phyloP scores from a whole-genome alignment of 768 basidiomycete species.

The Rhodosporidiobolus sp. region DNA sequence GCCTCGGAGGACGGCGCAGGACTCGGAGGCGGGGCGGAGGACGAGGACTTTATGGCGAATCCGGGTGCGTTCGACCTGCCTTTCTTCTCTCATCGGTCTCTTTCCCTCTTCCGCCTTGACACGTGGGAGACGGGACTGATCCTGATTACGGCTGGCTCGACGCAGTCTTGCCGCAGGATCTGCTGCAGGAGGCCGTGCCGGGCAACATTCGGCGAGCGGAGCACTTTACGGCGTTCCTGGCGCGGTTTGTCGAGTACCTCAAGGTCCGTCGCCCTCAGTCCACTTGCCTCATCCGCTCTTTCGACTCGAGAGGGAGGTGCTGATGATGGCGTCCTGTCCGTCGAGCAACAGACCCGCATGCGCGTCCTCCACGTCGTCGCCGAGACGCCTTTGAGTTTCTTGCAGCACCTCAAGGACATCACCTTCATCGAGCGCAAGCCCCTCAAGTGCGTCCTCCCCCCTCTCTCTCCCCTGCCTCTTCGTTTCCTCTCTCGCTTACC shows the following conservation, averaged over 20 bases:
- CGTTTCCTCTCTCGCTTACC: neutral
- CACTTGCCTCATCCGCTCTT: too few relatives aligned
- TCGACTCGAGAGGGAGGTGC: neutral
- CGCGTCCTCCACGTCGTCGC: constrained; percentile 98
- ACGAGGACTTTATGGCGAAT: constrained; percentile 83
- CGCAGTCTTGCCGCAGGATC: constrained; percentile 84
- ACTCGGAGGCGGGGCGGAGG: constrained; percentile 55
- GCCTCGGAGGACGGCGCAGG: constrained; percentile 54
- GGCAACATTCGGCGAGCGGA: constrained; percentile 98
- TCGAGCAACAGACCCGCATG: constrained; percentile 76
- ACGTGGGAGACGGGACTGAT: neutral
- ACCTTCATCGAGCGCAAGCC: constrained; percentile 96
- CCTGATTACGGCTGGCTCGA: constrained; percentile 9
- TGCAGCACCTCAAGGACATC: constrained; percentile 97
- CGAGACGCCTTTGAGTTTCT: constrained; percentile 91
- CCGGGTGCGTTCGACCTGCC: constrained; percentile 60
- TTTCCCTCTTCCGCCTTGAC: neutral
- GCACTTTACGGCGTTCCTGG: constrained; percentile 96
- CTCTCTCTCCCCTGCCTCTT: neutral
- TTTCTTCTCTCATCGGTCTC: neutral
- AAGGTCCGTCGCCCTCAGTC: constrained; percentile 60
- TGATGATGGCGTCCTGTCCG: neutral
- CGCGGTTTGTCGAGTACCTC: constrained; percentile 96
- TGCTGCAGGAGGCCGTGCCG: constrained; percentile 90
- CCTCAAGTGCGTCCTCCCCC: constrained; percentile 60